These are phyloP conservation scores for Alternaria arbusti DNA, from an alignment of 2,329 filamentous ascomycete species.

Conservation along the genomic window DNA sequence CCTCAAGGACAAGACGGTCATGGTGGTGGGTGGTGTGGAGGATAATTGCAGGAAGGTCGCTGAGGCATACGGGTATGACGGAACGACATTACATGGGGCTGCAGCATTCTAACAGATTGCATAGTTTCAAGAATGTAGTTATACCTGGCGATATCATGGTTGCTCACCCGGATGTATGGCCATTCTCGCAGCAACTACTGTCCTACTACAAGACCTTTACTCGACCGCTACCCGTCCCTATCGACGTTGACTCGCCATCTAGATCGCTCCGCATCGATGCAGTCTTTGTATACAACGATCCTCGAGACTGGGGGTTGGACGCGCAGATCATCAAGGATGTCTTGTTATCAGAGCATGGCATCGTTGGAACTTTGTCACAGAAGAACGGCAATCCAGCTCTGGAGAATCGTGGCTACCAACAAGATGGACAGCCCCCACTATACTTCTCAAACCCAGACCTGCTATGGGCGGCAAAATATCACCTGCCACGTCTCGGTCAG, in stretches of 20 bases:
- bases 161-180: conserved; percentile 78
- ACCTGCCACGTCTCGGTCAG: conserved; percentile 85
- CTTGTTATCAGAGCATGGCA: conserved; percentile 77
- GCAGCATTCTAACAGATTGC: not conserved
- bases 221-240: conserved; percentile 62
- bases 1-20: conserved; percentile 60
- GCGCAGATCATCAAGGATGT: conserved; percentile 84
- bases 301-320: conserved; percentile 93
- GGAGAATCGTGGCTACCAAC: conserved; percentile 79
- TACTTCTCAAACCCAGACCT: conserved; percentile 93
- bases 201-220: conserved; percentile 66
- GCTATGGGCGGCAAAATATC: conserved; percentile 85
- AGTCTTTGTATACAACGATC: conserved; percentile 93
- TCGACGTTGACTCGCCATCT: conserved; percentile 54
- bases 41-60: conserved; percentile 74
- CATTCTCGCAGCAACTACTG: conserved; percentile 74
- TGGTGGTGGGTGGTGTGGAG: conserved; percentile 57
- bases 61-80: conserved; percentile 56
- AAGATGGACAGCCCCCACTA: conserved; percentile 78
- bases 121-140: conserved; percentile 70
- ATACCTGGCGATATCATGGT: conserved; percentile 84
- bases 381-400: conserved; percentile 71
- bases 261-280: conserved; percentile 80
- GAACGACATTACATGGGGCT: not conserved
- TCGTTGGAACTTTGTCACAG: conserved; percentile 78